A percentile compares a stretch with the other conserved stretches of the same genome.
Conservation (phyloP, 2,329 filamentous ascomycete genomes). For the Botryosphaeria dothidea region DNA sequence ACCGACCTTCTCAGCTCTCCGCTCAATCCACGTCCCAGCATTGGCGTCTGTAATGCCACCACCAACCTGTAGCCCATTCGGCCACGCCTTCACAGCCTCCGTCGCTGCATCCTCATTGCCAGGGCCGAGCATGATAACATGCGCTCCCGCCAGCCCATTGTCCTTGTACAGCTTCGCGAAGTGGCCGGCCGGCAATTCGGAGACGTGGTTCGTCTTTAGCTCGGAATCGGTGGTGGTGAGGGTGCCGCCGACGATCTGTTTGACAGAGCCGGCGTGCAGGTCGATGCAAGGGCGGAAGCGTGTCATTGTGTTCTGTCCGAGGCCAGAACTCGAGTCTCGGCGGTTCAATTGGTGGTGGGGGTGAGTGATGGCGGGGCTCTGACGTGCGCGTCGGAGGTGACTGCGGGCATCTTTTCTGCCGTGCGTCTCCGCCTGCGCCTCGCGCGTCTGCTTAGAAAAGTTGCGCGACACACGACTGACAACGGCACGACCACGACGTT, state of each 20-base stretch:
- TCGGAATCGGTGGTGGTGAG: conserved; percentile 48
- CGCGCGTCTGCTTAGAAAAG: neutral
- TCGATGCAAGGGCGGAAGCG: conserved; percentile 96
- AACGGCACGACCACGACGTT: neutral
- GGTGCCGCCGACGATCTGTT: conserved; percentile 97
- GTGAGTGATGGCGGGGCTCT: neutral
- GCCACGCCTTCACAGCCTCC: conserved; percentile 79
- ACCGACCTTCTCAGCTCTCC: conserved; percentile 83
- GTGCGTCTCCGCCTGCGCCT: neutral
- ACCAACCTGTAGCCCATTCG: conserved; percentile 78
- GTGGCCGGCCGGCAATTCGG: conserved; percentile 75
- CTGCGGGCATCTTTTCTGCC: conserved; percentile 2
- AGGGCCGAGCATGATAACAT: conserved; percentile 95
- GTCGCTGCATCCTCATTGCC: conserved; percentile 79
- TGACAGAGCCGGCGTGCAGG: conserved; percentile 94
- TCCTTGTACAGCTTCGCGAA: conserved; percentile 82
- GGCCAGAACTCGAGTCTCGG: neutral
- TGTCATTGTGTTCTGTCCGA: conserved; percentile 63
- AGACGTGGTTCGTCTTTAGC: conserved; percentile 91
- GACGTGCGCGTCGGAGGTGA: neutral
- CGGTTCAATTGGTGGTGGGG: neutral
- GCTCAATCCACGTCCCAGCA: conserved; percentile 80
- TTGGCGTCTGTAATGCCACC: conserved; percentile 91
- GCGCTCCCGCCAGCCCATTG: conserved; percentile 72
- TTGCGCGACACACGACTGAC: neutral